Percentiles rank a stretch among this genome's conserved stretches.
These are phyloP conservation scores for Huiozyma sinensis DNA, from an alignment of 805 yeast genomes.

Conservation along the genomic window DNA sequence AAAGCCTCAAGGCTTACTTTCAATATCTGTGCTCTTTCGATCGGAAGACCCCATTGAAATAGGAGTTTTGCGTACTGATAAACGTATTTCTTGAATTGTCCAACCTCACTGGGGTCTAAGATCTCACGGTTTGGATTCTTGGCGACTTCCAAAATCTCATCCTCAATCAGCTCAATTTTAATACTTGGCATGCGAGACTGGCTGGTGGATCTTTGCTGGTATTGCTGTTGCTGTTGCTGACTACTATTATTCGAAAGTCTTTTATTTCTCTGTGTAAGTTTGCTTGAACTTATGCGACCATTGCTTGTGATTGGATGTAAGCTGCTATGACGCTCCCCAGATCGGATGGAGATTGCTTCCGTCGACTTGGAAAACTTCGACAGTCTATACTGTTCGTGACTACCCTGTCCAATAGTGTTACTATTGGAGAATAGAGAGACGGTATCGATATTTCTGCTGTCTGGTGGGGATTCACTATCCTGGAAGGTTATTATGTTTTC, in stretches of 20 bases:
- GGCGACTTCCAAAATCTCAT: conserved; percentile 18
- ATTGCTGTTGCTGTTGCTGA: not conserved
- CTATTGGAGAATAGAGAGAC: not conserved
- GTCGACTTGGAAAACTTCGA: not conserved
- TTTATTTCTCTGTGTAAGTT: not conserved
- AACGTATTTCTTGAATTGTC: conserved; percentile 35
- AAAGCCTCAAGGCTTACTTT: conserved; percentile 34
- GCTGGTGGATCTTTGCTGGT: not conserved
- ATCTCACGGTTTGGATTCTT: conserved; percentile 12
- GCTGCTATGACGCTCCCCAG: conserved; percentile 13
- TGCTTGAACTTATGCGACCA: not conserved
- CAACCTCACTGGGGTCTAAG: conserved; percentile 16
- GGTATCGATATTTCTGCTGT: not conserved
- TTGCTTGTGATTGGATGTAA: not conserved
- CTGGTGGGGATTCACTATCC: not conserved
- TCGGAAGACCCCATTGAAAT: conserved; percentile 73
- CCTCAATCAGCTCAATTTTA: conserved; percentile 18
- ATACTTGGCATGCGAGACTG: conserved; percentile 13
- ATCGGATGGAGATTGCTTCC: not conserved
- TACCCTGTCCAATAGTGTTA: not conserved
- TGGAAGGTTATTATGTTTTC: conserved; percentile 15
- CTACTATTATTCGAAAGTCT: not conserved
- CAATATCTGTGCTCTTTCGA: conserved; percentile 66
- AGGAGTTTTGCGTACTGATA: conserved; percentile 68
- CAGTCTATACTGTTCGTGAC: not conserved